Base-by-base conservation (phyloP, 2,329 filamentous ascomycete species). In the Hypoxylon sp. region DNA sequence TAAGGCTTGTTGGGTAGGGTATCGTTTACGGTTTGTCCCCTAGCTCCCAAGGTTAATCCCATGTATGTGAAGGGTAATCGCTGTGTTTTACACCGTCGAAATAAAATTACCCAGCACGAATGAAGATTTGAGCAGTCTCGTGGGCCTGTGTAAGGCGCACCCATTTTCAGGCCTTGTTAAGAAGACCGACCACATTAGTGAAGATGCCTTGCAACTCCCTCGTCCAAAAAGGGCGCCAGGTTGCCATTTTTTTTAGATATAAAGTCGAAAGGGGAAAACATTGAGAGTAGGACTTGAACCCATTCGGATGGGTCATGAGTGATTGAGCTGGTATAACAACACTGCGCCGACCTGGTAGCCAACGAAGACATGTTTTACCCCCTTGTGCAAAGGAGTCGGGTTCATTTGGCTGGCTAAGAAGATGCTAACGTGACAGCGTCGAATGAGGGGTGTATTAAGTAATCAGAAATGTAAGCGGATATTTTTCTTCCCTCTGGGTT, bases 291-390 rank as follows among this genome's bases (percentile, higher is more conserved):
- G 17, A 43, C 38, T 43, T 43, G 38, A 43, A 43, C 75, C 74
- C 74, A 77, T 74, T 74, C 74, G 72, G 74, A 75, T 72, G 5
- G 6, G 28, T 30, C 28, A 30, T 30, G 28, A 30, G 28, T n/a
- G n/a, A n/a, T n/a, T n/a, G n/a, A n/a, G n/a, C n/a, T n/a, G n/a
- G n/a, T n/a, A n/a, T n/a, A n/a, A n/a, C n/a, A n/a, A n/a, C n/a
- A n/a, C n/a, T n/a, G n/a, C n/a, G n/a, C n/a, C n/a, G n/a, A n/a
- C n/a, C n/a, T n/a, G n/a, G n/a, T n/a, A n/a, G n/a, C n/a, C n/a
- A n/a, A n/a, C n/a, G n/a, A n/a, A n/a, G n/a, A n/a, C n/a, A n/a
- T n/a, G n/a, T n/a, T n/a, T n/a, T n/a, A n/a, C n/a, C n/a, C n/a
- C n/a, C n/a, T n/a, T n/a, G n/a, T n/a, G n/a, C n/a, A n/a, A n/a